Evolutionary conservation across 768 basidiomycete species (phyloP).

Genomic region (Pleurotus djamor): DNA sequence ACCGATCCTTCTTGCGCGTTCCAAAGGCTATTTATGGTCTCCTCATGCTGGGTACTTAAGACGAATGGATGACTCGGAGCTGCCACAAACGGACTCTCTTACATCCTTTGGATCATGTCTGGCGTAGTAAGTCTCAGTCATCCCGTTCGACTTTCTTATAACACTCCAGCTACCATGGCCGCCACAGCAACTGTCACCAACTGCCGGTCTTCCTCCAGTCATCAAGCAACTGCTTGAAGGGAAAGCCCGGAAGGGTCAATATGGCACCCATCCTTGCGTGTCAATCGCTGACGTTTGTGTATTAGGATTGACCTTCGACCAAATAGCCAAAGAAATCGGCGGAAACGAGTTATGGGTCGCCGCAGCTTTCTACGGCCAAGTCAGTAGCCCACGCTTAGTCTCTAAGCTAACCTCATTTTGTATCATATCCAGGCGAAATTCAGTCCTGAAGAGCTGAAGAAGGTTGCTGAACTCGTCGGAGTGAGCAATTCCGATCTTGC

Average conservation of each 20-base stretch:
- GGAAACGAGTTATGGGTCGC: conserved; percentile 85
- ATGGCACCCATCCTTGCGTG: neutral
- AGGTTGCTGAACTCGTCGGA: conserved; percentile 50
- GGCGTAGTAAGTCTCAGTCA: too few relatives aligned
- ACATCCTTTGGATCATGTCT: too few relatives aligned
- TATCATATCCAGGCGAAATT: conserved; percentile 58
- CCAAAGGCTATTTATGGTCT: too few relatives aligned
- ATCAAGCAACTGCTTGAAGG: conserved; percentile 54
- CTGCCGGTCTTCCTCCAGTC: conserved; percentile 46
- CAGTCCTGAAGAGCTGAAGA: conserved; percentile 52
- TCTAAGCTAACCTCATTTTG: neutral
- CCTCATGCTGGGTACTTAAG: too few relatives aligned
- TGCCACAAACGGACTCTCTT: too few relatives aligned
- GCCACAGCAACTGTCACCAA: neutral
- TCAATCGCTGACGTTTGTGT: neutral
- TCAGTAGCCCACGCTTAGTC: conserved; percentile 20
- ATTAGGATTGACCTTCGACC: conserved; percentile 65
- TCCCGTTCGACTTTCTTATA: too few relatives aligned
- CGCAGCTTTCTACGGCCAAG: conserved; percentile 81
- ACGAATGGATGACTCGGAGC: too few relatives aligned
- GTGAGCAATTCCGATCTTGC: conserved; percentile 36
- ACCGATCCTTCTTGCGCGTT: too few relatives aligned
- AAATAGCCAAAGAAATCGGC: conserved; percentile 61
- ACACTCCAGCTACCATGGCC: too few relatives aligned
- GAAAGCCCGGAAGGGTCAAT: conserved; percentile 60